Conservation (phyloP, 305 asterid genomes). For the Vinca major region DNA sequence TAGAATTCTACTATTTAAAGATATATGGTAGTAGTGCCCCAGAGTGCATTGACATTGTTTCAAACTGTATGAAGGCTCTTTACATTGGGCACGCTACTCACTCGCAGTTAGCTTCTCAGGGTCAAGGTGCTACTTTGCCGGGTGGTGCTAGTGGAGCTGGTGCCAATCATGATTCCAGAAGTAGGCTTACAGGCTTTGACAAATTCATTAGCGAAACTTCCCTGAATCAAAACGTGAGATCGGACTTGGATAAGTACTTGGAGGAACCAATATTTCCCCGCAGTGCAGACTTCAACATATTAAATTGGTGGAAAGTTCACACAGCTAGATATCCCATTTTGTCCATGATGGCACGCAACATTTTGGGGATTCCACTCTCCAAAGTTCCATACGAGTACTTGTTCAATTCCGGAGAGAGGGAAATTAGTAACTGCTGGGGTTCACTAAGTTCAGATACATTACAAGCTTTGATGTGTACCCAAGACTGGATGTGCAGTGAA, state of each 20-base stretch:
- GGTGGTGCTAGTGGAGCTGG: constrained; percentile 26
- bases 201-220: constrained; percentile 61
- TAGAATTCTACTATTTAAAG: constrained; percentile 75
- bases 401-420: constrained; percentile 50
- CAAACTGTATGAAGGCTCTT: constrained; percentile 77
- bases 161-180: constrained; percentile 31
- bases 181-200: constrained; percentile 63
- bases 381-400: constrained; percentile 47
- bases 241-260: constrained; percentile 83
- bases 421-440: constrained; percentile 44
- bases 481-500: constrained; percentile 68
- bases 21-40: constrained; percentile 62
- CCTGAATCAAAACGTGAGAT: constrained; percentile 42
- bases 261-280: constrained; percentile 85
- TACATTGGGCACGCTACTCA: constrained; percentile 63
- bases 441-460: constrained; percentile 57
- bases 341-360: constrained; percentile 84
- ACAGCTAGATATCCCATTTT: constrained; percentile 76
- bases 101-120: constrained; percentile 59
- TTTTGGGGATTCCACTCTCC: constrained; percentile 77
- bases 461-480: constrained; percentile 81
- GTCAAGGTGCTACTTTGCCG: constrained; percentile 40
- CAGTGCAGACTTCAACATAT: constrained; percentile 54
- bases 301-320: constrained; percentile 96
- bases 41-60: constrained; percentile 60